Percentiles rank a stretch among this genome's conserved stretches.
Evolutionary conservation across 352 stramenopile species (phyloP).

Genomic region (Phytopythium kandeliae): DNA sequence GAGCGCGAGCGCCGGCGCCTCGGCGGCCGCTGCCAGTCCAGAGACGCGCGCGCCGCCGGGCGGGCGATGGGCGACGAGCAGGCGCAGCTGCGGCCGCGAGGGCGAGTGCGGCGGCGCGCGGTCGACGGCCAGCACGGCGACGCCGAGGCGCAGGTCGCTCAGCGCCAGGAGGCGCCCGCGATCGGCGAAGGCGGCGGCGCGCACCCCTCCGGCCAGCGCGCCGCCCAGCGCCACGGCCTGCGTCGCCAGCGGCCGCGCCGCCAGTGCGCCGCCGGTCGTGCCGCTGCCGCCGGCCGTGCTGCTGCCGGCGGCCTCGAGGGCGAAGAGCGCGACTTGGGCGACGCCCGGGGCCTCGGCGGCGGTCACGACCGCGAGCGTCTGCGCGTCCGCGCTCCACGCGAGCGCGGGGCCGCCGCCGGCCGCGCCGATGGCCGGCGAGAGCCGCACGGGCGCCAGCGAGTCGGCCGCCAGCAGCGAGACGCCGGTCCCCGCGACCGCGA

Average conservation of each 20-base stretch:
- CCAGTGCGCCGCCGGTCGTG: no score
- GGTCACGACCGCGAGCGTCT: constrained; percentile 12
- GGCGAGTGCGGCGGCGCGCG: constrained; percentile 7
- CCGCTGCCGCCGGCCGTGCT: neutral
- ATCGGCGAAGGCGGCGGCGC: constrained; percentile 19
- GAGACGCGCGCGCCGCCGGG: constrained; percentile 16
- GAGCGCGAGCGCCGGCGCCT: constrained; percentile 7
- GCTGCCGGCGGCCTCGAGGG: constrained; percentile 8
- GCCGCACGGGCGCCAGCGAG: constrained; percentile 11
- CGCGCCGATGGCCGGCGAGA: constrained; percentile 11
- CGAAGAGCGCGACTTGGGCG: constrained; percentile 20
- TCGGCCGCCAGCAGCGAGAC: neutral
- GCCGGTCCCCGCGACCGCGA: neutral
- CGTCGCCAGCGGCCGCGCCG: constrained; percentile 5
- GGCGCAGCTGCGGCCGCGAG: constrained; percentile 1
- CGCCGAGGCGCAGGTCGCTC: constrained; percentile 19
- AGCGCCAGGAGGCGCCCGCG: constrained; percentile 18
- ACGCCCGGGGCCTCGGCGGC: neutral
- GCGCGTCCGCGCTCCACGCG: constrained; percentile 9
- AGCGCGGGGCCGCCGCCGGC: constrained; percentile 5
- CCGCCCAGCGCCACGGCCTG: neutral
- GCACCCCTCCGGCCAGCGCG: constrained; percentile 5
- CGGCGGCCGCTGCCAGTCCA: constrained; percentile 10
- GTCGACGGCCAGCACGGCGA: constrained; percentile 10
- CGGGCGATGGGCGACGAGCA: neutral